A percentile compares a stretch with the other conserved stretches of the same genome.
phyloP scores from a whole-genome alignment of 2,329 filamentous ascomycete species.

The Chaetomiaceae sp. region DNA sequence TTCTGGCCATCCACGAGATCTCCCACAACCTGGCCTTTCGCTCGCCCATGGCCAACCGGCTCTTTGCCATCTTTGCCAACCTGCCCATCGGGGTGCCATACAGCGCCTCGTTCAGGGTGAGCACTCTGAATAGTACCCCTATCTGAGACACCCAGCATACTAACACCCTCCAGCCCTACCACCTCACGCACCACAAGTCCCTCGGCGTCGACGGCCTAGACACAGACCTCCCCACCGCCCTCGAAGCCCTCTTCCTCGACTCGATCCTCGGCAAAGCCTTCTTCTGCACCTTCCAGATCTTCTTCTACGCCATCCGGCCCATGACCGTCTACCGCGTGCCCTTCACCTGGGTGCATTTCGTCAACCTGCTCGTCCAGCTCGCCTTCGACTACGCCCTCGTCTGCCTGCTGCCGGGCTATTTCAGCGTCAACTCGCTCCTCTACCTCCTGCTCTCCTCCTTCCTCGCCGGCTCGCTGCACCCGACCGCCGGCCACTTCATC shows the following conservation, averaged over 20 bases:
- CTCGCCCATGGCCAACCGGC: constrained; percentile 70
- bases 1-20: constrained; percentile 98
- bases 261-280: constrained; percentile 95
- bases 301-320: constrained; percentile 95
- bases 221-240: constrained; percentile 86
- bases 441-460: constrained; percentile 90
- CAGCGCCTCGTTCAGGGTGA: constrained; percentile 88
- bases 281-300: constrained; percentile 98
- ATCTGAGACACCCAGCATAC: neutral
- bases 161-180: constrained; percentile 68
- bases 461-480: constrained; percentile 88
- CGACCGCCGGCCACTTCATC: constrained; percentile 95
- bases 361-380: constrained; percentile 76
- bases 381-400: constrained; percentile 71
- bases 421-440: constrained; percentile 61
- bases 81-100: constrained; percentile 94
- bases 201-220: constrained; percentile 94
- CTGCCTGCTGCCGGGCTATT: constrained; percentile 35
- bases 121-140: neutral
- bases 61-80: constrained; percentile 91
- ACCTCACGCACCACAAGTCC: constrained; percentile 98
- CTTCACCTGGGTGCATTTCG: constrained; percentile 75
- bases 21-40: constrained; percentile 95
- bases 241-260: constrained; percentile 91
- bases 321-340: constrained; percentile 91